A percentile compares a stretch with the other conserved stretches of the same genome.
These are phyloP conservation scores for Clavispora santaluciae DNA, from an alignment of 805 yeast genomes.

Conservation along the genomic window DNA sequence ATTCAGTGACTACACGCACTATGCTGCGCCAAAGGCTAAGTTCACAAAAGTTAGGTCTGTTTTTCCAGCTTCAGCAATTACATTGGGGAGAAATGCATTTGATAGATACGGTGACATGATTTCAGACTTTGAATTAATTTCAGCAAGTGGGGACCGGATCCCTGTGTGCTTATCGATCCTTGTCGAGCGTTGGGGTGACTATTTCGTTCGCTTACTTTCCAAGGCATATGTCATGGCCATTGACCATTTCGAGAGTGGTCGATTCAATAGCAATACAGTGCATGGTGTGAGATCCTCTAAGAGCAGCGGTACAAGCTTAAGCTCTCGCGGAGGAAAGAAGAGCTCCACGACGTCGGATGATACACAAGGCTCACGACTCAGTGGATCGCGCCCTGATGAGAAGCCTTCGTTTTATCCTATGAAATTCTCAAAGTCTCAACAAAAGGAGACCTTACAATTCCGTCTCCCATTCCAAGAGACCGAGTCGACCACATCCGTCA, in stretches of 20 bases:
- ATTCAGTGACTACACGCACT: conserved; percentile 69
- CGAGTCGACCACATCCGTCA: conserved; percentile 2
- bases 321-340: conserved; percentile 4
- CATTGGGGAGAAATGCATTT: conserved; percentile 69
- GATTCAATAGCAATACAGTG: conserved; percentile 11
- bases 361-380: neutral
- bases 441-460: conserved; percentile 50
- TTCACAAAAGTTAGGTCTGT: conserved; percentile 64
- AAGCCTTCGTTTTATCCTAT: neutral
- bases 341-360: neutral
- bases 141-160: conserved; percentile 65
- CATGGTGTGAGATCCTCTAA: conserved; percentile 8
- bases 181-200: conserved; percentile 73
- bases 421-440: conserved; percentile 15
- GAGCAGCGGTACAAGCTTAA: conserved; percentile 4
- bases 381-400: neutral
- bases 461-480: conserved; percentile 66
- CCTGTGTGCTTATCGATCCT: conserved; percentile 58
- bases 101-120: conserved; percentile 60
- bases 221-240: conserved; percentile 61
- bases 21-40: conserved; percentile 67
- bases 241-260: conserved; percentile 31
- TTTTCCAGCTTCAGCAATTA: conserved; percentile 73
- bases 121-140: conserved; percentile 67
- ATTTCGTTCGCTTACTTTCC: conserved; percentile 57